phyloP scores from a whole-genome alignment of 169 alveolate species.

The Plasmodium ovale region DNA sequence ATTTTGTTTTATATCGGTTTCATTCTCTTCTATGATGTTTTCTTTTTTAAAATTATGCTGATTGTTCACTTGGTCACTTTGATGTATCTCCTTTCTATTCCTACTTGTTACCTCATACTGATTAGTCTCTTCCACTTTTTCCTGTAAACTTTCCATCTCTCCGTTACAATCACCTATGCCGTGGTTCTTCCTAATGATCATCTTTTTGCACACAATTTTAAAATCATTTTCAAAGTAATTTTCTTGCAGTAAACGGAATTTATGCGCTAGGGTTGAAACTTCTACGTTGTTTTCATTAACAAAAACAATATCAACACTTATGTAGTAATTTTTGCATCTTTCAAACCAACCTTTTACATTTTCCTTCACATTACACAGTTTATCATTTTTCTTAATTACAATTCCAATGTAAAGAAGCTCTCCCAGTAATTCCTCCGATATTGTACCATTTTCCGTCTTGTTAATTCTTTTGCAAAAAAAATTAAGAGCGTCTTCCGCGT shows the following conservation, averaged over 20 bases:
- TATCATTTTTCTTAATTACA: slow-evolving; percentile 1
- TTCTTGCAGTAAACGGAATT: slow-evolving; percentile 35
- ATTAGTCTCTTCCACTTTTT: neutral
- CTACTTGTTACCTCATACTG: neutral
- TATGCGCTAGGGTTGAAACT: slow-evolving; percentile 40
- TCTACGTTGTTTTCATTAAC: slow-evolving; percentile 34
- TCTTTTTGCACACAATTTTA: neutral
- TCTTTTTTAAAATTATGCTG: neutral
- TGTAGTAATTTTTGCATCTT: neutral
- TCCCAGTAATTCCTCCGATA: slow-evolving; percentile 33
- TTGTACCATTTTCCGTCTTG: neutral
- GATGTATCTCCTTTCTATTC: neutral
- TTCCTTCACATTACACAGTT: neutral
- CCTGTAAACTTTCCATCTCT: neutral
- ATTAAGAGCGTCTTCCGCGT: slow-evolving; percentile 30
- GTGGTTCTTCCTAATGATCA: neutral
- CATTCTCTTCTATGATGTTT: neutral
- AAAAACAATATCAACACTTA: slow-evolving; percentile 3
- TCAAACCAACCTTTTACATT: slow-evolving; percentile 26
- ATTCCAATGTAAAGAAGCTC: slow-evolving; percentile 51
- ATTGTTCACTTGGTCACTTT: neutral
- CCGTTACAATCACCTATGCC: neutral
- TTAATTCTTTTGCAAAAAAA: slow-evolving; percentile 1
- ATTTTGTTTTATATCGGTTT: neutral
- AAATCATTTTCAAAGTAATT: slow-evolving; percentile 17